Percentiles rank a stretch among this genome's conserved stretches.
These are phyloP conservation scores for Tetradesmus lagerheimii DNA, from an alignment of 139 green algal species.

Conservation along the genomic window DNA sequence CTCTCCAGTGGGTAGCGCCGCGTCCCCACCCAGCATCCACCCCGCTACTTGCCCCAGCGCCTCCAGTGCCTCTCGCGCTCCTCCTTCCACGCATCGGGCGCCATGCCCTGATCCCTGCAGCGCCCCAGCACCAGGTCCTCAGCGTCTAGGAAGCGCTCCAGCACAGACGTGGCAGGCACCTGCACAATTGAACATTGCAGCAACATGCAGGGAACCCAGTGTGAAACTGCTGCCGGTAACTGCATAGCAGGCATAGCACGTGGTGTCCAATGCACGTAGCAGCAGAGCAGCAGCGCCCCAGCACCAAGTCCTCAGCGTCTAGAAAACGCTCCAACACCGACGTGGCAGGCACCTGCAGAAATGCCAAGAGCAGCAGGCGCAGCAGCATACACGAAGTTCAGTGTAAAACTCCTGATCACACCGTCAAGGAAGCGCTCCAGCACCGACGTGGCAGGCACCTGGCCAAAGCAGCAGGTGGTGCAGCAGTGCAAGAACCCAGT, in stretches of 20 bases:
- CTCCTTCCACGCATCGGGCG: neutral
- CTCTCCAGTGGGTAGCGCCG: too few species aligned
- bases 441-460: neutral
- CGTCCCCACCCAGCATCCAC: too few species aligned
- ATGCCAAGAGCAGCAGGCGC: neutral
- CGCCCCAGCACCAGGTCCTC: conserved; percentile 40
- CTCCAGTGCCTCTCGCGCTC: conserved; percentile 3
- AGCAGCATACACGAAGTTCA: too few species aligned
- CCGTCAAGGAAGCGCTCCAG: neutral
- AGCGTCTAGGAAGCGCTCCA: conserved; percentile 41
- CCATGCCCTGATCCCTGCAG: conserved; percentile 34
- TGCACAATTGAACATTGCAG: too few species aligned
- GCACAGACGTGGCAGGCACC: conserved; percentile 21
- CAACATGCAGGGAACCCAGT: too few species aligned
- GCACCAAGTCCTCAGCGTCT: conserved; percentile 43
- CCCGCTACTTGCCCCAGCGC: conserved; percentile 4
- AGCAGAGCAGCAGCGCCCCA: too few species aligned
- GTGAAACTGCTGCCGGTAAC: too few species aligned
- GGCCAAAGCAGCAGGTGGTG: neutral
- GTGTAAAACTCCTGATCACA: too few species aligned
- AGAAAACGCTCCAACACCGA: conserved; percentile 35
- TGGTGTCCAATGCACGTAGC: too few species aligned
- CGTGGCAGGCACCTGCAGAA: conserved; percentile 23
- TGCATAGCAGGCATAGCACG: too few species aligned
- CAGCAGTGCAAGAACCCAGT: too few species aligned